Base-by-base conservation (phyloP, 1,284 basidiomycete genomes). In the Inonotus hispidus region DNA sequence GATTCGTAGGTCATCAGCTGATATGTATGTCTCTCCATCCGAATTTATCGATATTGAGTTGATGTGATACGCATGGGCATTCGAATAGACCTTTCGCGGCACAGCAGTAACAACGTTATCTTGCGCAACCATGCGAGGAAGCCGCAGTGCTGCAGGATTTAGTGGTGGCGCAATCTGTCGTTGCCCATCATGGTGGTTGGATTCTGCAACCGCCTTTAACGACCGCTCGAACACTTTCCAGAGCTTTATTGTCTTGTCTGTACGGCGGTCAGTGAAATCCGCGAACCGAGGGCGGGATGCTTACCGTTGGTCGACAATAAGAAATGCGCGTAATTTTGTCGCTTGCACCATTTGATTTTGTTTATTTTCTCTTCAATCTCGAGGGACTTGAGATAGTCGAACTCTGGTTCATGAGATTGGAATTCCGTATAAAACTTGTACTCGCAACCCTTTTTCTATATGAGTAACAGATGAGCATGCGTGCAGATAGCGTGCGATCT, bases 361-460 rank as follows among this genome's bases (percentile, higher is more conserved):
- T 99, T 99, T 82, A 99, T 99, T 88, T 99, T 99, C 82, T 99
- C 97, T 77, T 99, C 97, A 74, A 99, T 99, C 82, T 99, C 97
- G 68, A 99, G 82, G 35, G 94, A 97, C 81, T 99, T 99, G 73
- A 99, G 88, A 75, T 99, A 99, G 81, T 99, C 97, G 75, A 99
- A 99, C 75, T 99, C 97, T 62, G 97, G 97, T 75, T 99, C 97
- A 75, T 99, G 97, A 49, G 94, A 97, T 81, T 99, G 97, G 73
- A 99, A 97, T 77, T 99, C 97, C 64, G 97, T 99, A 76, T 99
- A 98, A 77, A 99, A 99, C 77, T 98, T 98, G 87, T 99, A 99
- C 78, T 99, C 97, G 81, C 97, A 99, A 64, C 95, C 95, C 76
- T 98, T 98, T 91, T 99, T 99, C 92, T 95, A 71, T 45, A 56